Base-by-base conservation (phyloP, 2,329 filamentous ascomycete genomes). In the Colletotrichum chrysophilum region DNA sequence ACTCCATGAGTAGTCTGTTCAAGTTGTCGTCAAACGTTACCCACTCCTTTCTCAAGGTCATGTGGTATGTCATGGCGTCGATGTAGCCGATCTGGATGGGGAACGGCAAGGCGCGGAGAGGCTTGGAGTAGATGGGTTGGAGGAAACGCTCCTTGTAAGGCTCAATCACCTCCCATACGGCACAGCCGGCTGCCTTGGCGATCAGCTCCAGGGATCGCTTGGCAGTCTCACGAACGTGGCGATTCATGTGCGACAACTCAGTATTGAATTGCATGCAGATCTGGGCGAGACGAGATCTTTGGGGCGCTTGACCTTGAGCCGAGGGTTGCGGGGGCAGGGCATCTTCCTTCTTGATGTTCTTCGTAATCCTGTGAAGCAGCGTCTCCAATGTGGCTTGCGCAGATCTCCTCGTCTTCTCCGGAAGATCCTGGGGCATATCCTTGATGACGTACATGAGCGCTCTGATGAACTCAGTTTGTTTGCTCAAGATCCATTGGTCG, bases 401-500 rank as follows among this genome's bases (percentile, higher is more conserved):
- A 75, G 95, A 93, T 38, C 93, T 89, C 43, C 97, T 91, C 3
- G 97, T 98, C 81, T 94, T 96, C 72, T 97, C 96, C 2, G 97
- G 96, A 2, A 99, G 89, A 83, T 99, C 97, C 71, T 95, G 91
- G 0, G 97, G 97, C 90, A 98, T 98, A 82, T 99, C 97, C 86
- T 99, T 99, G 87, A 99, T 95, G 78, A 99, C 96, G 84, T 98
- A 98, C 86, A 98, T 93, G 71, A 99, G 88, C n/a, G 96, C 95
- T 67, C 95, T 93, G 74, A 97, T 93, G 79, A 98, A 96, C 74
- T 98, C 96, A 69, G 94, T 91, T 82, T 98, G 96, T 79, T 95
- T 94, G 14, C 93, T 91, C 24, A 92, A 89, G 38, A 99, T 89
- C 95, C 97, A 99, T 2, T 88, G 83, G 80, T 97, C 94, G 56